Base-by-base conservation (phyloP, 2,329 filamentous ascomycete species). In the Rutstroemia sp. region DNA sequence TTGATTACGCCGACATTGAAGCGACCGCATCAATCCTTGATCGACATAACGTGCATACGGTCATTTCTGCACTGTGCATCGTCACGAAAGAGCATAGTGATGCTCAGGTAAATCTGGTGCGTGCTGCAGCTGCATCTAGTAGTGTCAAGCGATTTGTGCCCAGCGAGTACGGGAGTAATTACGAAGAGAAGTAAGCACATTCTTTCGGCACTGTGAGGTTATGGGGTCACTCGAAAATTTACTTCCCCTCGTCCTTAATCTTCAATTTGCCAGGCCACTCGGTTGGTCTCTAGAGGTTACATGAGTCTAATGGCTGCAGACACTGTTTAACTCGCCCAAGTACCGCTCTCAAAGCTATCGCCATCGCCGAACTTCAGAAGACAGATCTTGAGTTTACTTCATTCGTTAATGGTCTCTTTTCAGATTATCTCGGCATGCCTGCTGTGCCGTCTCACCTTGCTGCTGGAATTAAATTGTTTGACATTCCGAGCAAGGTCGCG, bases 131-230 rank as follows among this genome's bases (percentile, higher is more conserved):
- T 12, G 47, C 52, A 19, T 63, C 60, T n/a, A n/a, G 64, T 5
- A 60, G 54, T 37, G 69, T 71, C n/a, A 63, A 56, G 50, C 65
- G 71, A 53, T 73, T 73, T 62, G 64, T 71, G 9, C 71, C 71
- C 3, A 72, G 70, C 34, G 71, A 73, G 57, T 73, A 69, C 57
- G 72, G 72, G 42, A 64, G 72, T 51, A 70, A 72, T 51, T 73
- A 72, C 55, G 64, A 71, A 49, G 49, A 45, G 38, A 56, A 52
- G 56, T 58, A n/a, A 41, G 46, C 16, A 17, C 5, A 17, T 19
- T 42, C 10, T n/a, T 17, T 42, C 39, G 6, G 5, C 19, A 4
- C 23, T 23, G 23, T 23, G 23, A 23, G 23, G 23, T 23, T 23
- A 23, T 23, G 23, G 30, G 9, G 30, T 34, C 12, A 10, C 9